These are phyloP conservation scores for Multifurca ochricompacta DNA, from an alignment of 768 basidiomycete genomes.

Conservation along the genomic window DNA sequence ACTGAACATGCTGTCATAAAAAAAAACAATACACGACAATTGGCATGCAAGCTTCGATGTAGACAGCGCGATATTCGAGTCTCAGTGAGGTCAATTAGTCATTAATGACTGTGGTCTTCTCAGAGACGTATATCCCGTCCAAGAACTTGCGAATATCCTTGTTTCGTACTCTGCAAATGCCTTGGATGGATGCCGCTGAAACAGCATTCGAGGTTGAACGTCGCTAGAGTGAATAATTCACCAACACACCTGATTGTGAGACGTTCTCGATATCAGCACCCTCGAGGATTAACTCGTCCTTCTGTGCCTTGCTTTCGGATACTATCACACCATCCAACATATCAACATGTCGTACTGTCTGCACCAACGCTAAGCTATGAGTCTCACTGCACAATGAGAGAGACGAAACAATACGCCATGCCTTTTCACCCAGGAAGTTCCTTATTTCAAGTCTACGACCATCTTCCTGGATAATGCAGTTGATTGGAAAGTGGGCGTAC, in stretches of 20 bases:
- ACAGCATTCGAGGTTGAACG: conserved; percentile 5
- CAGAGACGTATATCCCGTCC: conserved; percentile 89
- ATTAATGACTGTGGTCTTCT: conserved; percentile 55
- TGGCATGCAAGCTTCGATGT: conserved; percentile 27
- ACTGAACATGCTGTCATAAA: conserved; percentile 26
- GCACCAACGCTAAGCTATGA: background rate
- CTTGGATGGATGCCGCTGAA: conserved; percentile 91
- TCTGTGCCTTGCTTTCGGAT: conserved; percentile 81
- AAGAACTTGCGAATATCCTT: conserved; percentile 99
- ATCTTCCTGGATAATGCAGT: conserved; percentile 82
- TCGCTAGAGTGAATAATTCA: background rate
- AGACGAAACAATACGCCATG: conserved; percentile 26
- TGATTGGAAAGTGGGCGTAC: conserved; percentile 99
- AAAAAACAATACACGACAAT: conserved; percentile 23
- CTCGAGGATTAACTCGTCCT: conserved; percentile 90
- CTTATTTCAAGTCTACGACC: conserved; percentile 79
- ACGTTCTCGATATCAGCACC: conserved; percentile 97
- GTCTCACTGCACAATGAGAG: background rate
- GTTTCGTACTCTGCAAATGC: conserved; percentile 93
- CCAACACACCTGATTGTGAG: conserved; percentile 77
- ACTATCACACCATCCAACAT: conserved; percentile 89
- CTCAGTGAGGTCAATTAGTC: background rate
- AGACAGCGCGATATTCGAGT: background rate
- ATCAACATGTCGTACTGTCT: conserved; percentile 86
- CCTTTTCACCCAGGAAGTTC: conserved; percentile 94